Evolutionary conservation across 805 yeast species (phyloP).

Genomic region (Saturnispora gosingensis): DNA sequence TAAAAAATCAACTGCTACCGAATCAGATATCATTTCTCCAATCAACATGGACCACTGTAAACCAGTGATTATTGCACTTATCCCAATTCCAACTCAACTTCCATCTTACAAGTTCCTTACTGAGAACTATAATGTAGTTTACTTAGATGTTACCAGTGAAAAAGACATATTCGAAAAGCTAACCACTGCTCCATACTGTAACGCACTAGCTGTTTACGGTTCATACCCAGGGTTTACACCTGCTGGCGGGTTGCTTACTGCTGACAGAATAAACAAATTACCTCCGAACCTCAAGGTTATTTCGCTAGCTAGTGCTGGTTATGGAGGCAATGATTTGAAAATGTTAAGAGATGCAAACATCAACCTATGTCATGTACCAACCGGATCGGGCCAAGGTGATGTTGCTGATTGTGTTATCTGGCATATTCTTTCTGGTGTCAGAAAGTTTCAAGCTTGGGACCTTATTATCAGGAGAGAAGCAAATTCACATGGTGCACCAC

Average conservation of each 20-base stretch:
- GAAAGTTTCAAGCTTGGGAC: constrained; percentile 45
- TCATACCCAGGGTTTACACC: constrained; percentile 41
- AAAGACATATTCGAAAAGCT: constrained; percentile 34
- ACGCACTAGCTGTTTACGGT: constrained; percentile 41
- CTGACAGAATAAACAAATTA: constrained; percentile 31
- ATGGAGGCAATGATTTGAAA: constrained; percentile 34
- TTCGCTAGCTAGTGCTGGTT: constrained; percentile 48
- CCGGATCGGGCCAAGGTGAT: constrained; percentile 41
- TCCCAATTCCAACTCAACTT: constrained; percentile 38
- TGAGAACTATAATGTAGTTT: constrained; percentile 31
- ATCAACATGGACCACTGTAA: background rate
- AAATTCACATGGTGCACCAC: constrained; percentile 13
- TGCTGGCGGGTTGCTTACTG: constrained; percentile 35
- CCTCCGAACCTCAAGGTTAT: constrained; percentile 38
- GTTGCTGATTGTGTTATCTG: constrained; percentile 66
- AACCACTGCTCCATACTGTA: constrained; percentile 23
- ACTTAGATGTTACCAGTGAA: constrained; percentile 33
- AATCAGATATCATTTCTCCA: no score
- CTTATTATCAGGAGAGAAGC: constrained; percentile 18
- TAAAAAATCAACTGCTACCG: no score
- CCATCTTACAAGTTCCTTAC: constrained; percentile 39
- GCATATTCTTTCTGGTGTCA: constrained; percentile 49
- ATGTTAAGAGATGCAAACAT: constrained; percentile 33
- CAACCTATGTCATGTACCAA: constrained; percentile 51
- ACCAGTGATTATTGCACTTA: constrained; percentile 36